These are phyloP conservation scores for Obba rivulosa DNA, from an alignment of 768 basidiomycete genomes.

Conservation along the genomic window DNA sequence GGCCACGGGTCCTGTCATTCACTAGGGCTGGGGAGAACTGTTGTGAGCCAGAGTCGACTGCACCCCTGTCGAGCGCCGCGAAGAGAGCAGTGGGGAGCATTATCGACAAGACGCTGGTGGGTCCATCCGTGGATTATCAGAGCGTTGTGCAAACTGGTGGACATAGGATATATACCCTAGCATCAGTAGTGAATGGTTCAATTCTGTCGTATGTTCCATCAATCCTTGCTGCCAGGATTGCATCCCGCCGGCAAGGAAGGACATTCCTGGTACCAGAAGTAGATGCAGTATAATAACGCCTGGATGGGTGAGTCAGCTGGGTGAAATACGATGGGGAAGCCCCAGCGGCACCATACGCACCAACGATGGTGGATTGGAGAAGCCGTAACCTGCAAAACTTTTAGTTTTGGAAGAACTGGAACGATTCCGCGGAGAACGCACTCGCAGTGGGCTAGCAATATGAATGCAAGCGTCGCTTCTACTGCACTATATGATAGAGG, in stretches of 20 bases:
- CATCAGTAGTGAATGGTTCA: slow-evolving; percentile 64
- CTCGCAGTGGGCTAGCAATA: slow-evolving; percentile 66
- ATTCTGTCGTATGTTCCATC: slow-evolving; percentile 53
- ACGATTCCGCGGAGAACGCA: slow-evolving; percentile 28
- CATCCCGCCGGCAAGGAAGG: slow-evolving; percentile 65
- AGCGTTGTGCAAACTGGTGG: not conserved
- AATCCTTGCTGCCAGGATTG: slow-evolving; percentile 61
- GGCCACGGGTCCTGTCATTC: slow-evolving; percentile 37
- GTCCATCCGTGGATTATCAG: not conserved
- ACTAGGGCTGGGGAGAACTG: slow-evolving; percentile 23
- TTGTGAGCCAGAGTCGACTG: slow-evolving; percentile 13
- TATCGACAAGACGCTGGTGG: slow-evolving; percentile 50
- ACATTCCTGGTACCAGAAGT: slow-evolving; percentile 61
- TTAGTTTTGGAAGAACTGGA: too few species aligned
- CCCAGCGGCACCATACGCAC: slow-evolving; percentile 22
- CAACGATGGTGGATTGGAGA: slow-evolving; percentile 64
- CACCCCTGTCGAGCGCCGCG: slow-evolving; percentile 42
- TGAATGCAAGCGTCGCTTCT: slow-evolving; percentile 67
- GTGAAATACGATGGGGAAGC: not conserved
- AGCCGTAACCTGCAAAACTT: slow-evolving; percentile 42
- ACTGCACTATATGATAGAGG: slow-evolving; percentile 40
- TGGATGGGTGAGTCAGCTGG: slow-evolving; percentile 12
- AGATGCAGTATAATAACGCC: slow-evolving; percentile 73
- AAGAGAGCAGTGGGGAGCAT: slow-evolving; percentile 67
- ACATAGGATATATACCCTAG: slow-evolving; percentile 43